These are phyloP conservation scores for Globisporangium paroecandrum DNA, from an alignment of 352 stramenopile genomes.

Conservation along the genomic window DNA sequence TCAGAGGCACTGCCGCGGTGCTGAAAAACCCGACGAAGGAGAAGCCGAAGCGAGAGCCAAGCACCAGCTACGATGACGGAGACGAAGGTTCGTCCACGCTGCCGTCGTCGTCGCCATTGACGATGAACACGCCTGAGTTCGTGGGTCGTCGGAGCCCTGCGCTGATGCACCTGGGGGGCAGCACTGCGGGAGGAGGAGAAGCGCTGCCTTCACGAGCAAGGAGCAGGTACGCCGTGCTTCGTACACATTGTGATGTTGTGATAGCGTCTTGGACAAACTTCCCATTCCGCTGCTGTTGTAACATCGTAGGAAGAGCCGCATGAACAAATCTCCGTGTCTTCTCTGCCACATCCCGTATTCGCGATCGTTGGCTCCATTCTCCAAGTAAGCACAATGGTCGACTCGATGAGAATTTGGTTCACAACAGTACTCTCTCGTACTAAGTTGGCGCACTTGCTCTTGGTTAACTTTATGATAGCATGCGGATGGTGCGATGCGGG, in stretches of 20 bases:
- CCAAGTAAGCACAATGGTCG: conserved; percentile 57
- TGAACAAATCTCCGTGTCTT: conserved; percentile 83
- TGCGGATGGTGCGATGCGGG: conserved; percentile 96
- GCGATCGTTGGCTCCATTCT: conserved; percentile 93
- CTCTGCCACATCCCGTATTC: conserved; percentile 98
- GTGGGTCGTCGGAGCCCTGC: conserved; percentile 44
- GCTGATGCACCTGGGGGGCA: conserved; percentile 29
- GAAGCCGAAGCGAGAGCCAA: conserved; percentile 29
- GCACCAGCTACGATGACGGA: conserved; percentile 33
- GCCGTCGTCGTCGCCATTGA: conserved; percentile 29
- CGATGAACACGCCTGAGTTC: conserved; percentile 35
- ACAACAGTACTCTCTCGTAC: neutral
- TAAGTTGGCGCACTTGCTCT: neutral
- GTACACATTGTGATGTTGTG: neutral
- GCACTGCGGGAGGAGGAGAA: conserved; percentile 9
- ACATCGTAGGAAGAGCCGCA: conserved; percentile 34
- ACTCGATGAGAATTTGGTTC: too few species aligned
- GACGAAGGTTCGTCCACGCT: conserved; percentile 31
- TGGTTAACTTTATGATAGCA: conserved; percentile 37
- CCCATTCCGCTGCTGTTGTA: neutral
- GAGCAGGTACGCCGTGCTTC: conserved; percentile 21
- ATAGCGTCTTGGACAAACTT: neutral
- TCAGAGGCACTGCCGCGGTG: conserved; percentile 70
- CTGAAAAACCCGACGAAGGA: conserved; percentile 67
- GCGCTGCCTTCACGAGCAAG: conserved; percentile 22